These are phyloP conservation scores for Mentha longifolia DNA, from an alignment of 257 asterid genomes.

Conservation along the genomic window DNA sequence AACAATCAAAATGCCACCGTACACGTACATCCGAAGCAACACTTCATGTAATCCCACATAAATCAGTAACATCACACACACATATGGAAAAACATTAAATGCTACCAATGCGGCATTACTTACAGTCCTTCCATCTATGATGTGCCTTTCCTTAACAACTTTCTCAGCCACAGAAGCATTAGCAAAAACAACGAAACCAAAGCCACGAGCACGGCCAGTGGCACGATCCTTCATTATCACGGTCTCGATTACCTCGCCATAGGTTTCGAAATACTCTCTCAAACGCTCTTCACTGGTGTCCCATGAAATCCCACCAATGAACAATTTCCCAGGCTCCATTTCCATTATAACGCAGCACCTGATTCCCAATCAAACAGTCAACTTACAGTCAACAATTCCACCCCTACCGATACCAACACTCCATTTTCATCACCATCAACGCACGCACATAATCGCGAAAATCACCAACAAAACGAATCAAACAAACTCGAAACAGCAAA, in stretches of 20 bases:
- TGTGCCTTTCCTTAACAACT: slow-evolving; percentile 81
- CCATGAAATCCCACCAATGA: slow-evolving; percentile 98
- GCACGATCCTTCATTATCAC: slow-evolving; percentile 93
- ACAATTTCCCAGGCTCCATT: slow-evolving; percentile 80
- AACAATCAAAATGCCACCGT: slow-evolving; percentile 29
- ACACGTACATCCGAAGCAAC: slow-evolving; percentile 16
- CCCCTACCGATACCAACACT: slow-evolving; percentile 28
- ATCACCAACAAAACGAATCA: slow-evolving; percentile 24
- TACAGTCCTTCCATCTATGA: slow-evolving; percentile 90
- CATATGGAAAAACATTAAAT: background rate
- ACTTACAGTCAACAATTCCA: slow-evolving; percentile 27
- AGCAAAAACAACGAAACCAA: slow-evolving; percentile 86
- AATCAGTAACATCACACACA: slow-evolving; percentile 8
- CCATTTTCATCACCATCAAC: background rate
- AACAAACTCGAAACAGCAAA: slow-evolving; percentile 27
- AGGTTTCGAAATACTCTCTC: slow-evolving; percentile 71
- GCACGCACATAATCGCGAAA: background rate
- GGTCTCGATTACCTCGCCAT: slow-evolving; percentile 85
- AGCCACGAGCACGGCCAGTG: slow-evolving; percentile 97
- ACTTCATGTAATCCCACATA: too few species aligned
- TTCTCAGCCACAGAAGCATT: slow-evolving; percentile 82
- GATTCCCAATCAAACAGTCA: slow-evolving; percentile 40
- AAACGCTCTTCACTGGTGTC: slow-evolving; percentile 91
- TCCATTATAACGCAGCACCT: slow-evolving; percentile 65
- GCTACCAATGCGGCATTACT: slow-evolving; percentile 36